Conservation (phyloP, 192 early-diverging fungal species). For the Polychytrium aggregatum region DNA sequence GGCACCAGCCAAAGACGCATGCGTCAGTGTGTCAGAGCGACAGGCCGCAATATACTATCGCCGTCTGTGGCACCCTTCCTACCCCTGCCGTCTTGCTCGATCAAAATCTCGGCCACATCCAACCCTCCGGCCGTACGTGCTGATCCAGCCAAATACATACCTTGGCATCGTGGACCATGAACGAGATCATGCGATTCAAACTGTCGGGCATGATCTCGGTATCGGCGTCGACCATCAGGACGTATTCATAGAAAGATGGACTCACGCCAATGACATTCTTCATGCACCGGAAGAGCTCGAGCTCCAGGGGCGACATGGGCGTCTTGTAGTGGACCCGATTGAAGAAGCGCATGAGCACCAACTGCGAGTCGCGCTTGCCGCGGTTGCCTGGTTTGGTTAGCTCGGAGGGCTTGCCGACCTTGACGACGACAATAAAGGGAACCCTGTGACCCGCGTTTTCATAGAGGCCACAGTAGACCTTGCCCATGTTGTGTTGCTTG, state of each 20-base stretch:
- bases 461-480: slow-evolving; percentile 93
- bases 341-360: slow-evolving; percentile 75
- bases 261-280: slow-evolving; percentile 76
- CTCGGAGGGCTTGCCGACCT: slow-evolving; percentile 82
- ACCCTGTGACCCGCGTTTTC: slow-evolving; percentile 78
- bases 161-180: slow-evolving; percentile 46
- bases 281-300: slow-evolving; percentile 75
- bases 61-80: no score
- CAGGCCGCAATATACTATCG: no score
- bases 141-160: no score
- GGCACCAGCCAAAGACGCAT: no score
- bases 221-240: slow-evolving; percentile 52
- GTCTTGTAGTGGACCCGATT: slow-evolving; percentile 68
- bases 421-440: slow-evolving; percentile 88
- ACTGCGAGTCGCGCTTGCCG: slow-evolving; percentile 79
- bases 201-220: slow-evolving; percentile 39
- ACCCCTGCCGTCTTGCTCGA: no score
- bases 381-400: slow-evolving; percentile 60
- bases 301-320: slow-evolving; percentile 65
- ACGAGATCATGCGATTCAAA: slow-evolving; percentile 41
- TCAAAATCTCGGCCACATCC: no score
- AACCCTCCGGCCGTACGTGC: no score
- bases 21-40: no score
- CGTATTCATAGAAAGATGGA: slow-evolving; percentile 64
- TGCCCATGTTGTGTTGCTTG: slow-evolving; percentile 87